phyloP scores from a whole-genome alignment of 768 basidiomycete species.

The Mycena chlorophos region DNA sequence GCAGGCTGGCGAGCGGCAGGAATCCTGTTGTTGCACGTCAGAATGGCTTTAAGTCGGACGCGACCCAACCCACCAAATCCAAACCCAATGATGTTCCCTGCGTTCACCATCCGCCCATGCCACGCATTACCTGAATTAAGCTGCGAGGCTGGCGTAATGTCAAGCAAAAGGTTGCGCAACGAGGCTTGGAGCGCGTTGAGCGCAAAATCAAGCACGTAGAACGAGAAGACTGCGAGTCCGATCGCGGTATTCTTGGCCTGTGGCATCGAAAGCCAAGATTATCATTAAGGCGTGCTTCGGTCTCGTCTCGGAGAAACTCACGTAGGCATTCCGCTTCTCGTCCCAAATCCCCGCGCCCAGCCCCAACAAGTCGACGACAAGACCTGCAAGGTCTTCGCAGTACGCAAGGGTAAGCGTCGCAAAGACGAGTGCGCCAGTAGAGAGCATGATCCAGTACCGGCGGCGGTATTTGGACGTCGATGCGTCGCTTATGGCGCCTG shows the following conservation, averaged over 20 bases:
- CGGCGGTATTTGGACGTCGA: conserved; percentile 88
- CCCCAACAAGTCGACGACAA: conserved; percentile 76
- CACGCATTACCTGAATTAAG: conserved; percentile 95
- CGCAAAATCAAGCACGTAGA: conserved; percentile 96
- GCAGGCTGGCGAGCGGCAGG: conserved; percentile 79
- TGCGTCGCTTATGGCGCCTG: conserved; percentile 94
- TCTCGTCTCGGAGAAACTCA: too few relatives aligned
- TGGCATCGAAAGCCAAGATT: background rate
- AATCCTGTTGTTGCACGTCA: conserved; percentile 56
- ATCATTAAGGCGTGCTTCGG: background rate
- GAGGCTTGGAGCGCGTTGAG: conserved; percentile 94
- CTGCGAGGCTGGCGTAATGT: conserved; percentile 85
- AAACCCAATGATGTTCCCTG: conserved; percentile 95
- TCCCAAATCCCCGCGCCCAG: conserved; percentile 87
- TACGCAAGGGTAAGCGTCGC: conserved; percentile 83
- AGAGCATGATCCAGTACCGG: conserved; percentile 90
- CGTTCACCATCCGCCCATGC: conserved; percentile 94
- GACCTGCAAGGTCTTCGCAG: conserved; percentile 67
- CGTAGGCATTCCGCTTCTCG: conserved; percentile 63
- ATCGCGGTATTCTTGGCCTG: conserved; percentile 76
- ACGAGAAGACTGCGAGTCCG: conserved; percentile 81
- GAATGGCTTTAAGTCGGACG: background rate
- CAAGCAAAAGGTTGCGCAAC: conserved; percentile 88
- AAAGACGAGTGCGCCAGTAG: conserved; percentile 75
- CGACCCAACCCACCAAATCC: conserved; percentile 66